phyloP scores from a whole-genome alignment of 2,329 filamentous ascomycete species.

The Aspergillus ochraceus region DNA sequence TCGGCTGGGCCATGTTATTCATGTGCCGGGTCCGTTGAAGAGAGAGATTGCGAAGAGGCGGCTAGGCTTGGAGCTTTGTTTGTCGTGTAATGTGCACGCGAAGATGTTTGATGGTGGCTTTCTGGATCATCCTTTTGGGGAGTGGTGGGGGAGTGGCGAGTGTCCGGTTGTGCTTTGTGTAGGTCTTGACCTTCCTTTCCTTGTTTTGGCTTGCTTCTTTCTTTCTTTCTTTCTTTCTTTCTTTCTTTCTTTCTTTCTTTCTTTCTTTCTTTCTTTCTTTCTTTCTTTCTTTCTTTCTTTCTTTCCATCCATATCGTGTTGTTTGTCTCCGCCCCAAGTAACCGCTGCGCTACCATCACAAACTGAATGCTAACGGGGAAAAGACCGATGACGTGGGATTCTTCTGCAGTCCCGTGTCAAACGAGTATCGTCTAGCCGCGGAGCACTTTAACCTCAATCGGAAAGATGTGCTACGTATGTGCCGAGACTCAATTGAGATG shows the following conservation, averaged over 20 bases:
- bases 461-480: slow-evolving; percentile 54
- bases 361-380: not conserved
- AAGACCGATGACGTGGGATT: slow-evolving; percentile 83
- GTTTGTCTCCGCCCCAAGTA: slow-evolving; percentile 7
- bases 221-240: slow-evolving; percentile 1
- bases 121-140: slow-evolving; percentile 72
- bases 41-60: slow-evolving; percentile 53
- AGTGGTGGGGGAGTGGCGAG: slow-evolving; percentile 62
- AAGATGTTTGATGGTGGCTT: slow-evolving; percentile 68
- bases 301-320: not conserved
- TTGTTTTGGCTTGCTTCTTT: not conserved
- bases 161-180: slow-evolving; percentile 68
- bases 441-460: slow-evolving; percentile 64
- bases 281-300: not conserved
- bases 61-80: slow-evolving; percentile 71
- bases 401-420: slow-evolving; percentile 72
- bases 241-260: not conserved
- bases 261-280: not conserved
- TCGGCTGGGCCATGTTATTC: slow-evolving; percentile 76
- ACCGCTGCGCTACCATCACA: too few relatives aligned
- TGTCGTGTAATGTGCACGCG: slow-evolving; percentile 78
- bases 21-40: slow-evolving; percentile 64
- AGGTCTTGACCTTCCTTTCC: slow-evolving; percentile 39
- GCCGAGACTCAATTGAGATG: slow-evolving; percentile 60
- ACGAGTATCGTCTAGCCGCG: slow-evolving; percentile 74